These are phyloP conservation scores for Paramecium pentaurelia DNA, from an alignment of 73 alveolate species.

Conservation along the genomic window DNA sequence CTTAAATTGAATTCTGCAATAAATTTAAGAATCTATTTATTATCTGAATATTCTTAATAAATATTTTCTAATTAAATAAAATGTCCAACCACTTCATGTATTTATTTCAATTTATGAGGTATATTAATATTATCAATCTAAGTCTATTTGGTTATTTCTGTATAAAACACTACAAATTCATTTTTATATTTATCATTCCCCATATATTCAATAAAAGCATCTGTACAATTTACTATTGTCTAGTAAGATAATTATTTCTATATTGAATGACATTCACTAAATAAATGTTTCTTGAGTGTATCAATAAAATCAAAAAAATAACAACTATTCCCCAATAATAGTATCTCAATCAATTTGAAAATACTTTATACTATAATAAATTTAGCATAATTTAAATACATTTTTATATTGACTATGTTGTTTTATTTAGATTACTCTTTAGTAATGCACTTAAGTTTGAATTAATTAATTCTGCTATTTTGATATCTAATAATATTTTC, in stretches of 20 bases:
- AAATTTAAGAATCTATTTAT: background rate
- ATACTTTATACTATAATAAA: background rate
- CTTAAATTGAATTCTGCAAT: background rate
- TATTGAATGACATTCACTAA: background rate
- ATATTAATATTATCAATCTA: background rate
- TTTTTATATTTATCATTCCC: background rate
- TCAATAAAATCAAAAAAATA: background rate
- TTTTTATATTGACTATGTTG: background rate
- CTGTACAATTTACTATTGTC: background rate
- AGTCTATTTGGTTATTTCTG: background rate
- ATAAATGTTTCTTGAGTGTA: background rate
- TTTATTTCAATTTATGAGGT: background rate
- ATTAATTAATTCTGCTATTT: background rate
- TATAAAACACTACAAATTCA: background rate
- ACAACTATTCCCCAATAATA: background rate
- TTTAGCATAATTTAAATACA: background rate
- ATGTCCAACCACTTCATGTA: background rate
- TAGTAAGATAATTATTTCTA: background rate
- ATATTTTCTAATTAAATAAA: background rate
- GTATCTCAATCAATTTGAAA: background rate
- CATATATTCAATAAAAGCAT: background rate
- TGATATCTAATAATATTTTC: background rate
- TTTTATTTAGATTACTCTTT: background rate
- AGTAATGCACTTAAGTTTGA: background rate
- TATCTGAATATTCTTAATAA: background rate